Percentiles rank a stretch among this genome's conserved stretches.
Evolutionary conservation across 106 monocot genomes (phyloP).

Genomic region (Dendrobium chrysotoxum): DNA sequence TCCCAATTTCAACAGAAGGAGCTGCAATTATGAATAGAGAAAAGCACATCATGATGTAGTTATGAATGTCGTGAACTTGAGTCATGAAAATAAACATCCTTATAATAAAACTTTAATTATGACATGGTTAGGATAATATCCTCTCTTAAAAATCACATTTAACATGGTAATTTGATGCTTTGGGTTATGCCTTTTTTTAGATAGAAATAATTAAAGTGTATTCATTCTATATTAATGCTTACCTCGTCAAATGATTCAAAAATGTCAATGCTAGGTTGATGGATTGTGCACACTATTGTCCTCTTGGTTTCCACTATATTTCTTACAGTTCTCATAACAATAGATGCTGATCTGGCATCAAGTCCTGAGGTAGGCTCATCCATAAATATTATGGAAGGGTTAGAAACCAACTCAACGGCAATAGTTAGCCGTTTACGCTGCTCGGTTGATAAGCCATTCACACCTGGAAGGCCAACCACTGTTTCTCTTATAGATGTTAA

Average conservation of each 20-base stretch:
- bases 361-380: slow-evolving; percentile 92
- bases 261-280: slow-evolving; percentile 40
- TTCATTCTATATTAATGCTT: neutral
- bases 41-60: too few species aligned
- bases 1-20: neutral
- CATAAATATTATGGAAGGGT: slow-evolving; percentile 91
- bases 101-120: too few species aligned
- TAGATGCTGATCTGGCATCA: slow-evolving; percentile 49
- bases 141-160: too few species aligned
- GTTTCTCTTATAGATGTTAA: slow-evolving; percentile 40
- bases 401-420: slow-evolving; percentile 76
- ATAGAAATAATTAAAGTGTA: too few species aligned
- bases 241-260: slow-evolving; percentile 2
- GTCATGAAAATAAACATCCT: too few species aligned
- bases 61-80: too few species aligned
- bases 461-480: slow-evolving; percentile 62
- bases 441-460: slow-evolving; percentile 66
- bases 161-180: too few species aligned
- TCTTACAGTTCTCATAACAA: slow-evolving; percentile 3
- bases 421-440: slow-evolving; percentile 85
- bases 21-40: too few species aligned
- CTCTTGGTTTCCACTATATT: slow-evolving; percentile 8
- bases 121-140: too few species aligned
- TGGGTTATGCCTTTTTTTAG: too few species aligned
- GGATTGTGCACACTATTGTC: slow-evolving; percentile 87